Base-by-base conservation (phyloP, 2,329 filamentous ascomycete species). In the Clonostachys chloroleuca region DNA sequence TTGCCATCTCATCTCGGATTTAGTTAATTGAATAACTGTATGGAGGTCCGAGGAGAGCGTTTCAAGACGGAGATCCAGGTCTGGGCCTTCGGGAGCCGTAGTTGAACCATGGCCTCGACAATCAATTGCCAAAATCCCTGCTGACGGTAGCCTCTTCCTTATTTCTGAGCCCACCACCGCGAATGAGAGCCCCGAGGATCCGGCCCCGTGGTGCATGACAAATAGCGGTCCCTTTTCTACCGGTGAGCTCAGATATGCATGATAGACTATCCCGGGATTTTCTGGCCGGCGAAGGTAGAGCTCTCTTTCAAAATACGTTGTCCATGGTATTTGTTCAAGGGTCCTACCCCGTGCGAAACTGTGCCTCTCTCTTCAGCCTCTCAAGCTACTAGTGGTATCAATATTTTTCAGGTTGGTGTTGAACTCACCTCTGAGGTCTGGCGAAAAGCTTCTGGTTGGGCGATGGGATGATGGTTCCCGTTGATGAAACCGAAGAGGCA, bases 171-270 rank as follows among this genome's bases (percentile, higher is more conserved):
- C 83, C 51, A 95, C 83, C 5, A 89, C 76, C 6, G 92, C 92
- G 67, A 97, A 99, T 3, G 91, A 95, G 49, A 97, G 79, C 7
- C 88, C 95, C 1, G 92, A 96, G 5, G 92, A 95, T 14, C 94
- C 94, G 39, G 89, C 94, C 37, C 94, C 94, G 68, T 99, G 94
- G 62, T 99, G 94, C 68, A 88, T 89, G 50, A 97, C 86, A 65
- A 99, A 92, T 6, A 99, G 74, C 1, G 92, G 91, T 0, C 87
- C 89, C 51, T 79, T 78, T 36, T 78, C 83, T 40, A 78, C 77
- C 9, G 92, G 92, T 1, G 91, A 90, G 17, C 84, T 96, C 40
- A 97, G 75, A 65, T 97, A 97, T 48, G 82, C 88, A 71, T 99
- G 94, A 61, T 92, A 87, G 45, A 75, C 80, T 40, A 89, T 79